Percentiles rank a stretch among this genome's conserved stretches.
phyloP scores from a whole-genome alignment of 148 eudicot genomes.

The Linanthus parryae region DNA sequence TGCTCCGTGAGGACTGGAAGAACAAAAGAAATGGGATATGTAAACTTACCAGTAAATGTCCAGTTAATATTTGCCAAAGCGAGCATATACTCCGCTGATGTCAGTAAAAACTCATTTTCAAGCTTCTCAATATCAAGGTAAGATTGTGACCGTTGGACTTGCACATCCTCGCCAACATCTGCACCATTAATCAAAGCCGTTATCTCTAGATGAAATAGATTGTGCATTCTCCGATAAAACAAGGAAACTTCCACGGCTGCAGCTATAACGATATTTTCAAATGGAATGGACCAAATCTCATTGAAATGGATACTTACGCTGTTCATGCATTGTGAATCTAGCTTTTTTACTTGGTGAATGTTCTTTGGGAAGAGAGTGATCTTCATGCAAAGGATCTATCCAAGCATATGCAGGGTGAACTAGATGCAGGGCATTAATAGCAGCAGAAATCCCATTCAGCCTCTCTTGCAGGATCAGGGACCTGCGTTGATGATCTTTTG shows the following conservation, averaged over 20 bases:
- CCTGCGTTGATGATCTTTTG: conserved; percentile 44
- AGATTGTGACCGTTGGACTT: conserved; percentile 32
- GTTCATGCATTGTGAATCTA: conserved; percentile 41
- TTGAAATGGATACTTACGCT: conserved; percentile 34
- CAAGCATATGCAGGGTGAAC: conserved; percentile 92
- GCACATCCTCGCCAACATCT: conserved; percentile 39
- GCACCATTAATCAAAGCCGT: conserved; percentile 19
- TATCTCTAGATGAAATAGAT: conserved; percentile 1
- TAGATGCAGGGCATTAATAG: conserved; percentile 91
- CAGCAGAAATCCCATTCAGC: conserved; percentile 77
- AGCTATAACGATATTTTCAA: neutral
- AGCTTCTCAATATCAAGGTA: conserved; percentile 68
- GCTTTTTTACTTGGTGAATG: conserved; percentile 78
- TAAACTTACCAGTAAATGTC: conserved; percentile 53
- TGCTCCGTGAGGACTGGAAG: no score
- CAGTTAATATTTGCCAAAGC: conserved; percentile 68
- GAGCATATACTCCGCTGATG: conserved; percentile 80
- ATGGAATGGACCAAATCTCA: neutral
- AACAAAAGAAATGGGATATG: no score
- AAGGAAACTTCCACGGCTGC: no score
- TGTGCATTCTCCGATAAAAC: neutral
- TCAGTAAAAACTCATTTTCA: conserved; percentile 83
- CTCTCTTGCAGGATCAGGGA: conserved; percentile 79
- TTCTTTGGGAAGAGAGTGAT: conserved; percentile 37
- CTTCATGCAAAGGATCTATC: conserved; percentile 58